These are phyloP conservation scores for Thraustochytrium striatum DNA, from an alignment of 352 stramenopile genomes.

Conservation along the genomic window DNA sequence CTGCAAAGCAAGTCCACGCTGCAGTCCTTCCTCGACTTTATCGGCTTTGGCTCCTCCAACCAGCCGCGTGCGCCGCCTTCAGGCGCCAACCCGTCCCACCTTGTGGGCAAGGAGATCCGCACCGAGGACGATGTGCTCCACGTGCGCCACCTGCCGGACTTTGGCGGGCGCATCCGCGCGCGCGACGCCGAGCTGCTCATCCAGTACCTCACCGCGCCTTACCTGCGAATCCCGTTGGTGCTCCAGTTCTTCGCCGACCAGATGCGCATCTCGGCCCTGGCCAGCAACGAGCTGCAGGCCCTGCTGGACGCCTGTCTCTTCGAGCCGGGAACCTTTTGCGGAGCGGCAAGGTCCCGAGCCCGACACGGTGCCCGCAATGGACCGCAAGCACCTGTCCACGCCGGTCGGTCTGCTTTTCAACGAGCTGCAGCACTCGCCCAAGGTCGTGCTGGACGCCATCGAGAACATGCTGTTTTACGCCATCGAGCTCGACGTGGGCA, in stretches of 20 bases:
- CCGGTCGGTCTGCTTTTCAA: conserved; percentile 73
- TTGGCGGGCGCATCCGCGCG: conserved; percentile 69
- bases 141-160: conserved; percentile 68
- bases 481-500: conserved; percentile 34
- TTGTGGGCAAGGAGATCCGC: conserved; percentile 65
- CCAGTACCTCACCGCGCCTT: conserved; percentile 82
- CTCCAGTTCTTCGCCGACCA: conserved; percentile 78
- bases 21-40: conserved; percentile 34
- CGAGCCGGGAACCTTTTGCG: conserved; percentile 67
- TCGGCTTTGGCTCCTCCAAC: conserved; percentile 44
- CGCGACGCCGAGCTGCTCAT: conserved; percentile 80
- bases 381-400: conserved; percentile 9
- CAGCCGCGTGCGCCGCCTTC: conserved; percentile 56
- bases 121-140: conserved; percentile 84
- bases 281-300: conserved; percentile 72
- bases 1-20: conserved; percentile 38
- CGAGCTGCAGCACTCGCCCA: conserved; percentile 71
- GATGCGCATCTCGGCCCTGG: conserved; percentile 78
- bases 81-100: conserved; percentile 59
- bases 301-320: conserved; percentile 79
- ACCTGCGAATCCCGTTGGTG: conserved; percentile 77
- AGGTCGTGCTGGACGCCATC: conserved; percentile 66
- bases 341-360: background rate
- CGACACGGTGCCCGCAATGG: conserved; percentile 14
- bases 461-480: conserved; percentile 70